Percentiles rank a stretch among this genome's conserved stretches.
phyloP scores from a whole-genome alignment of 148 eudicot species.

The Mesembryanthemum crystallinum region DNA sequence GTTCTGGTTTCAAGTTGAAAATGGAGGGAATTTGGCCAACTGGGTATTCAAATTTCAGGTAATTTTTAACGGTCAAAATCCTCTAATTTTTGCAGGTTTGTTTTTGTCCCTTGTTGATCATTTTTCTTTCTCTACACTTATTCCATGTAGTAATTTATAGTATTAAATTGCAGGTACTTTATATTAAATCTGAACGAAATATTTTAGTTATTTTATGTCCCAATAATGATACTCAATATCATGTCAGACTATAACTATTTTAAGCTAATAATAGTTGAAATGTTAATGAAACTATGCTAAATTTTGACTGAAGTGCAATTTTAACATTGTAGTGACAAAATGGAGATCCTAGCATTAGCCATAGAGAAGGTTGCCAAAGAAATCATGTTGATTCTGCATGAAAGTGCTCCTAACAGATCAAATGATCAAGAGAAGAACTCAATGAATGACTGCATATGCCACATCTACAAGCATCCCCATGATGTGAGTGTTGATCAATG shows the following conservation, averaged over 20 bases:
- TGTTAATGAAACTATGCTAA: no score
- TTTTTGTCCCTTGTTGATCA: neutral
- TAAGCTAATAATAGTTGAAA: no score
- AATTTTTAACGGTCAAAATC: conserved; percentile 19
- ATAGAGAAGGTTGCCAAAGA: conserved; percentile 46
- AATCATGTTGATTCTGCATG: conserved; percentile 30
- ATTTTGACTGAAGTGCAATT: neutral
- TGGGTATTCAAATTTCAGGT: conserved; percentile 80
- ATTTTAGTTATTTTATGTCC: no score
- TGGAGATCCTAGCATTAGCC: conserved; percentile 41
- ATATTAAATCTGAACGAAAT: no score
- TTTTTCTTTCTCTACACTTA: no score
- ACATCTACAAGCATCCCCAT: conserved; percentile 52
- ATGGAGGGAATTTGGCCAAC: conserved; percentile 73
- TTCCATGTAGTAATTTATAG: no score
- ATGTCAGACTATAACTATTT: no score
- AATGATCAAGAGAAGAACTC: neutral
- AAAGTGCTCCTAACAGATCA: conserved; percentile 9
- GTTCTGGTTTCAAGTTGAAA: conserved; percentile 35
- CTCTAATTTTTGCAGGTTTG: neutral
- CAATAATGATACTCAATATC: no score
- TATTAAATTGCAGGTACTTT: no score
- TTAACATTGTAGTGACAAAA: conserved; percentile 45
- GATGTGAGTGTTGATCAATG: conserved; percentile 30
- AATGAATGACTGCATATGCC: conserved; percentile 39